Evolutionary conservation across 2,329 filamentous ascomycete species (phyloP), one percentile per base, ranked within the genome.

Genomic region (Xylariaceae sp.): DNA sequence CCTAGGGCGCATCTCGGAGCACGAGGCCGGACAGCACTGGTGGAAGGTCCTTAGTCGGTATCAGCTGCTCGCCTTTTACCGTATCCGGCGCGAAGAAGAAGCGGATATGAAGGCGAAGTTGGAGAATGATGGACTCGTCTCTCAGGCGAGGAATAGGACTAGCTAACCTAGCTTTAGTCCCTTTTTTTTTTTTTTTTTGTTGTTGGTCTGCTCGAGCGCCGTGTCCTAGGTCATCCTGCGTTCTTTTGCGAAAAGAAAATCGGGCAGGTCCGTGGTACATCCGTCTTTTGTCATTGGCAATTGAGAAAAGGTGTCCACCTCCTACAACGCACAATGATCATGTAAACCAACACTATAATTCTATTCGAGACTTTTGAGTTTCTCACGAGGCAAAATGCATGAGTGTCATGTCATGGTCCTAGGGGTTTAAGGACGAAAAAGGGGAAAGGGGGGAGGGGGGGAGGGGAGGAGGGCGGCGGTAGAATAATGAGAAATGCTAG

Each of bases 1-100:
- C 37, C 72, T 99, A 27, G 90, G 92, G 62, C 81, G 91, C 27
- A 85, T 99, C 52, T 82, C 85, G 62, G 85, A 87, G 54, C 92
- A 99, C 71, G 88, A 95, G 67, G 94, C 91, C 7, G 94, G 94
- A 1, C 81, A 91, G 65, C 90, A 97, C 72, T 97, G 94, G 80
- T 99, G 92, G 89, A 84, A 80, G 61, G 83, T 84, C 32, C 75
- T 99, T 47, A 94, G 91, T 55, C 80, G 89, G 44, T 99, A 96
- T 68, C 87, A 91, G 63, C 95, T 92, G 72, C 73, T 95, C 60
- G 92, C 88, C 2, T 96, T 87, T 66, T 85, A 87, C 62, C 81
- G 92, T 47, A 84, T 95, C 47, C 85, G 87, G 69, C 80, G 86
- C 56, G 90, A 84, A 62, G 72, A 74, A 6, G 81, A 85, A 48